Base-by-base conservation (phyloP, 129 eudicot species). In the Daucus carota region DNA sequence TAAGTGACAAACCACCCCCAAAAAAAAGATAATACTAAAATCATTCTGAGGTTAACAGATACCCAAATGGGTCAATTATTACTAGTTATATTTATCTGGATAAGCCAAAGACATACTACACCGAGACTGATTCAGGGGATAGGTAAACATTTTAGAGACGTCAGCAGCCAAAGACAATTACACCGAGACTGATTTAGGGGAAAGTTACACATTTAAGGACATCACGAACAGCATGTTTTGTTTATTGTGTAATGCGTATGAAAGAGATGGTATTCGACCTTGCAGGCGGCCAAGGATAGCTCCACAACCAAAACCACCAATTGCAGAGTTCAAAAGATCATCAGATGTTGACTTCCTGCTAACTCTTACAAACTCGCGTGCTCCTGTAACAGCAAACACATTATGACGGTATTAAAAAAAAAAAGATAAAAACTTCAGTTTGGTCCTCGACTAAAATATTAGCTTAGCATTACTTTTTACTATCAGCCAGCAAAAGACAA, bases 251-350 rank as follows among this genome's bases (percentile, higher is more conserved):
- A 8, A 9, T 20, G 59, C 16, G 59, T 20, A 48, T 48, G 59
- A 63, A 76, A 13, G 70, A 36, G n/a, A 50, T 38, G 67, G 52
- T 69, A n/a, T 29, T 78, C 76, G n/a, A 93, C 98, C 98, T 88
- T 93, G 98, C 60, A 93, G 87, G 75, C 97, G 92, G 20, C 98
- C 98, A n/a, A 93, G 87, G 85, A 93, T 62, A 70, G 98, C 98
- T 73, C 98, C 98, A 66, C 85, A 88, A 75, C 97, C 90, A 76
- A 90, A 83, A 75, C 98, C 98, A 75, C 90, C 97, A 84, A 93
- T 83, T 46, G 87, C 89, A 16, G 96, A 93, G 83, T 91, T 92
- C 70, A 90, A 42, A 34, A 93, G 88, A 85, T 93, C 91, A 80
- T 88, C 96, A 52, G 92, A 89, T 45, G 79, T 88, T 16, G 96